phyloP scores from a whole-genome alignment of 495 filamentous ascomycete genomes.

The Aspergillus olivimuriae region DNA sequence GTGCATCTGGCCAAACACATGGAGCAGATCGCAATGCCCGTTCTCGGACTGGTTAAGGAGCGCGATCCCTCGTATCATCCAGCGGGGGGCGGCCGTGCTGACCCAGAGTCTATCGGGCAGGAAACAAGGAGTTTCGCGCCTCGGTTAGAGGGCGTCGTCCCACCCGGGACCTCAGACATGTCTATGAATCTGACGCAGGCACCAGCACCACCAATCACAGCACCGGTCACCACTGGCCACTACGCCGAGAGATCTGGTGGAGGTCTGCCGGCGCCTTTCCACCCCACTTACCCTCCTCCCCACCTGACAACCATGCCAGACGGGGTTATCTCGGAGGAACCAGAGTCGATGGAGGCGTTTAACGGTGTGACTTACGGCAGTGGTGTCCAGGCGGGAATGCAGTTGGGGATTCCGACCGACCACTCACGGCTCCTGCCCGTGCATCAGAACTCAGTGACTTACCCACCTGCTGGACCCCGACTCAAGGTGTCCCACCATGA shows the following conservation, averaged over 20 bases:
- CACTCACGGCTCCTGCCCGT: slow-evolving; percentile 13
- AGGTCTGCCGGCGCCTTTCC: slow-evolving; percentile 8
- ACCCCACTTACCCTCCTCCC: slow-evolving; percentile 11
- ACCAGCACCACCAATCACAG: no score
- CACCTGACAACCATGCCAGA: slow-evolving; percentile 21
- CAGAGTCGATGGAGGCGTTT: slow-evolving; percentile 19
- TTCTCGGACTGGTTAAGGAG: slow-evolving; percentile 62
- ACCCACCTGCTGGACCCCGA: slow-evolving; percentile 29
- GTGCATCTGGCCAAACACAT: slow-evolving; percentile 96
- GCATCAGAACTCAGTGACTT: slow-evolving; percentile 33
- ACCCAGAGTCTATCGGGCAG: slow-evolving; percentile 4
- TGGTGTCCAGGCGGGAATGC: slow-evolving; percentile 7
- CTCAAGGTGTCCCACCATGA: slow-evolving; percentile 17
- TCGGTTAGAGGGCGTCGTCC: slow-evolving; percentile 6
- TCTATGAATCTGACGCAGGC: slow-evolving; percentile 14
- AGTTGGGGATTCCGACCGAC: slow-evolving; percentile 7
- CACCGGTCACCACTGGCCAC: no score
- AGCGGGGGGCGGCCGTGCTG: slow-evolving; percentile 6
- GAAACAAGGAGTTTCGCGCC: slow-evolving; percentile 5
- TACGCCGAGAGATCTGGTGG: slow-evolving; percentile 9
- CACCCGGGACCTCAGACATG: slow-evolving; percentile 1
- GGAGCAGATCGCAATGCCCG: slow-evolving; percentile 86
- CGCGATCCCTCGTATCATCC: slow-evolving; percentile 17
- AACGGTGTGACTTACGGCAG: slow-evolving; percentile 9
- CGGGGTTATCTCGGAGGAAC: slow-evolving; percentile 25